Evolutionary conservation across 2,329 filamentous ascomycete genomes (phyloP).

Genomic region (Aspergillus carbonarius): DNA sequence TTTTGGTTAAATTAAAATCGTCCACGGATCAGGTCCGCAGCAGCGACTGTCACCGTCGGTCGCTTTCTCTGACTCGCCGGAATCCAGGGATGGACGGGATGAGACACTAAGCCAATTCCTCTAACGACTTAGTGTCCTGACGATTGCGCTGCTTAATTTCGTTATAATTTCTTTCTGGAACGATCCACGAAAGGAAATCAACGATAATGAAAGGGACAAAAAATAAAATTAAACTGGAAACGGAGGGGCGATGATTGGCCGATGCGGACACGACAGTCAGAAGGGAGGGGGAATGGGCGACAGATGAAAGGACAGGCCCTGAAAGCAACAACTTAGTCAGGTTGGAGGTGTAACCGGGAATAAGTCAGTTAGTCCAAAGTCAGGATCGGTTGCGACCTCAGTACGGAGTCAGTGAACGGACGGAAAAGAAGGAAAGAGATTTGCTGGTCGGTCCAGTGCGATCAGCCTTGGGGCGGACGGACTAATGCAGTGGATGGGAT

Average conservation of each 20-base stretch:
- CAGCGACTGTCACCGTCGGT: slow-evolving; percentile 3
- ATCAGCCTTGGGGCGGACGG: slow-evolving; percentile 17
- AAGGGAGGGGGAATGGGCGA: not conserved
- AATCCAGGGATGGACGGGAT: slow-evolving; percentile 14
- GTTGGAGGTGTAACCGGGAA: not conserved
- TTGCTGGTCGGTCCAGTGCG: slow-evolving; percentile 14
- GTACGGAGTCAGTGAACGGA: slow-evolving; percentile 5
- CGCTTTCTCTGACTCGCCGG: slow-evolving; percentile 12
- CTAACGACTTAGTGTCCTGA: slow-evolving; percentile 8
- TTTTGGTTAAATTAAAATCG: slow-evolving; percentile 1
- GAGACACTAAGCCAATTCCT: slow-evolving; percentile 5
- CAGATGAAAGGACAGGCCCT: not conserved
- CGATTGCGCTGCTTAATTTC: slow-evolving; percentile 2
- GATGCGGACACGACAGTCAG: slow-evolving; percentile 4
- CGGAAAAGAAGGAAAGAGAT: slow-evolving; percentile 16
- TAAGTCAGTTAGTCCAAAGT: slow-evolving; percentile 4
- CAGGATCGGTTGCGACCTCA: slow-evolving; percentile 1
- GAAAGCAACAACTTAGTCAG: not conserved
- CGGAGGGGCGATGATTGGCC: slow-evolving; percentile 4
- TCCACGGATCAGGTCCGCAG: slow-evolving; percentile 5
- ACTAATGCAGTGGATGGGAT: slow-evolving; percentile 16
- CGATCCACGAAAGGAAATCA: slow-evolving; percentile 9
- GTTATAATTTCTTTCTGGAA: slow-evolving; percentile 8
- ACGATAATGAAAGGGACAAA: slow-evolving; percentile 2
- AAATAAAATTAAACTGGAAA: slow-evolving; percentile 10